These are phyloP conservation scores for Aspergillus hortae DNA, from an alignment of 2,329 filamentous ascomycete genomes.

Conservation along the genomic window DNA sequence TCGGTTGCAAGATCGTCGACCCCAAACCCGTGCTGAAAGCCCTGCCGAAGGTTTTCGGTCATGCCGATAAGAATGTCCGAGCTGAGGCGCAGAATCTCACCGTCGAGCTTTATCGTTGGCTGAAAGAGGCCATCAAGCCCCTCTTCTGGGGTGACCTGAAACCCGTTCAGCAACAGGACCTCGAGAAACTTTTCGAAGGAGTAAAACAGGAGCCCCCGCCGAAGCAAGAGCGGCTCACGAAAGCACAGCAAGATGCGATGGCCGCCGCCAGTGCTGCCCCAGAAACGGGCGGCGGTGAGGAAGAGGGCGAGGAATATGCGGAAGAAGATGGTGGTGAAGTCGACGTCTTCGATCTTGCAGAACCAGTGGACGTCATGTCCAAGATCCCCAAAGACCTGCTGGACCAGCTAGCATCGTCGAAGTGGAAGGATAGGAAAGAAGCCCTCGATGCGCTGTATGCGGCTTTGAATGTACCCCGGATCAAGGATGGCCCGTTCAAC, in stretches of 20 bases:
- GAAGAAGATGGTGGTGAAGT: constrained; percentile 64
- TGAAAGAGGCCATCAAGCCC: constrained; percentile 96
- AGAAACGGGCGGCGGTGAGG: constrained; percentile 54
- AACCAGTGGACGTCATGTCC: constrained; percentile 79
- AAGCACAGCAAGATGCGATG: constrained; percentile 82
- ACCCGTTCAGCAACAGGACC: constrained; percentile 87
- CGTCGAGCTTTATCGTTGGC: constrained; percentile 93
- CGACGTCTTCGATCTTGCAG: constrained; percentile 76
- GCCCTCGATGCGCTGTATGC: constrained; percentile 77
- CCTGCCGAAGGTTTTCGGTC: constrained; percentile 86
- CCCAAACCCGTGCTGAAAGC: constrained; percentile 86
- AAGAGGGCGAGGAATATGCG: constrained; percentile 57
- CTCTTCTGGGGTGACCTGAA: constrained; percentile 97
- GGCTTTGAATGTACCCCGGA: constrained; percentile 76
- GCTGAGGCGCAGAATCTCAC: constrained; percentile 88
- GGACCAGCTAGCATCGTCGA: constrained; percentile 81
- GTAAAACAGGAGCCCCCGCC: constrained; percentile 82
- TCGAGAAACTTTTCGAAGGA: constrained; percentile 91
- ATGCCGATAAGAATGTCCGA: constrained; percentile 97
- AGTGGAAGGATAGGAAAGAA: constrained; percentile 98
- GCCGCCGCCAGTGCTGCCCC: constrained; percentile 63
- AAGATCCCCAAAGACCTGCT: constrained; percentile 79
- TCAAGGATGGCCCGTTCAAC: constrained; percentile 85
- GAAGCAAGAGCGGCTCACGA: constrained; percentile 84
- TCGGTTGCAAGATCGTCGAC: constrained; percentile 89